These are phyloP conservation scores for Sporopachydermia lactativora DNA, from an alignment of 805 yeast genomes.

Conservation along the genomic window DNA sequence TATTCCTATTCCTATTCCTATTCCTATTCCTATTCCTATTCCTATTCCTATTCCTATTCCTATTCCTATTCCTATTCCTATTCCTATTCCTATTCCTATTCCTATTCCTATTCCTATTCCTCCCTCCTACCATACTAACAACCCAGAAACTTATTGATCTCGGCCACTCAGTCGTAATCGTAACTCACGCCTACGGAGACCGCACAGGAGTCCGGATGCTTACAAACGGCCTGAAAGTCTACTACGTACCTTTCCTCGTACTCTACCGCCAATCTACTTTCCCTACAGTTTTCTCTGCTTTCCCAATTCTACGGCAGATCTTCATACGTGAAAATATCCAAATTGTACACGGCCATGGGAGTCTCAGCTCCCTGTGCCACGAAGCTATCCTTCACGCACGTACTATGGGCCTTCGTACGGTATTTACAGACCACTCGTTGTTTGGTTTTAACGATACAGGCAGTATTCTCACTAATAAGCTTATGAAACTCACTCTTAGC, in stretches of 20 bases:
- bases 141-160: slow-evolving; percentile 48
- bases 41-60: too few species aligned
- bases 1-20: too few species aligned
- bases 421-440: slow-evolving; percentile 90
- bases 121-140: neutral
- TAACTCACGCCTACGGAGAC: slow-evolving; percentile 81
- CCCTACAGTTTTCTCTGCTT: slow-evolving; percentile 80
- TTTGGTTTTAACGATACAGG: slow-evolving; percentile 87
- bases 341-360: slow-evolving; percentile 92
- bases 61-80: too few species aligned
- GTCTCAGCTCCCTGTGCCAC: slow-evolving; percentile 72
- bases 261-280: slow-evolving; percentile 74
- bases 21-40: too few species aligned
- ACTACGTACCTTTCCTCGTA: slow-evolving; percentile 73
- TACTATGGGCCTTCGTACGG: slow-evolving; percentile 84
- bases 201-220: slow-evolving; percentile 71
- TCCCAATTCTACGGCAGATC: slow-evolving; percentile 77
- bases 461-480: slow-evolving; percentile 74
- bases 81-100: too few species aligned
- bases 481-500: slow-evolving; percentile 66
- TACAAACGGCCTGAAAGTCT: slow-evolving; percentile 85
- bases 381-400: slow-evolving; percentile 88
- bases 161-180: slow-evolving; percentile 76
- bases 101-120: too few species aligned
- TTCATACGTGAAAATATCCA: slow-evolving; percentile 75